Evolutionary conservation across 1,139 yeast species (phyloP).

Genomic region (Scheffersomyces stambukii): DNA sequence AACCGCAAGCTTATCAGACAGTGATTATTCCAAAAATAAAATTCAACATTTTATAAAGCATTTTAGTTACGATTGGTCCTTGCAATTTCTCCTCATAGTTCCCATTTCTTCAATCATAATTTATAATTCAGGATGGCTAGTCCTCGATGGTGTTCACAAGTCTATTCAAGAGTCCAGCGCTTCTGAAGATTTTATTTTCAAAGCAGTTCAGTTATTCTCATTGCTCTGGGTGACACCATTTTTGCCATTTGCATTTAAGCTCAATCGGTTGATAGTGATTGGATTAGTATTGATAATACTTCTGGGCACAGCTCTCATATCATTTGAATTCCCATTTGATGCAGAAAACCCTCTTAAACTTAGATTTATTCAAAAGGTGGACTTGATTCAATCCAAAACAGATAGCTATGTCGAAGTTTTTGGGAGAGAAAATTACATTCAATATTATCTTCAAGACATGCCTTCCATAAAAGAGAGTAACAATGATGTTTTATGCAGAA

Average conservation of each 20-base stretch:
- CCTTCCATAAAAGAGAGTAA: constrained; percentile 54
- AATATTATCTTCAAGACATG: constrained; percentile 45
- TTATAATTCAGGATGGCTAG: constrained; percentile 47
- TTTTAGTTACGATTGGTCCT: constrained; percentile 72
- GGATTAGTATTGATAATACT: constrained; percentile 26
- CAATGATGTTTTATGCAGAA: constrained; percentile 29
- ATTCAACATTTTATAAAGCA: constrained; percentile 24
- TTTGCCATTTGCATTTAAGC: constrained; percentile 68
- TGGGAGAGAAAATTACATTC: constrained; percentile 48
- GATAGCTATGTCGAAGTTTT: constrained; percentile 41
- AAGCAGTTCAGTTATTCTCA: constrained; percentile 31
- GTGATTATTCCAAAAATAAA: constrained; percentile 1
- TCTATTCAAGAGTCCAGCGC: constrained; percentile 61
- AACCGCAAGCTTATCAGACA: constrained; percentile 4
- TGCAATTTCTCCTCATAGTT: constrained; percentile 64
- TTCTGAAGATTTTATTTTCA: constrained; percentile 47
- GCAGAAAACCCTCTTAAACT: constrained; percentile 62
- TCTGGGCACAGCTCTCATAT: constrained; percentile 33
- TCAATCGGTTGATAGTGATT: constrained; percentile 50
- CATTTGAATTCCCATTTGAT: constrained; percentile 50
- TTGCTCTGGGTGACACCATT: constrained; percentile 50
- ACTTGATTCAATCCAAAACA: constrained; percentile 28
- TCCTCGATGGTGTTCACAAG: constrained; percentile 63
- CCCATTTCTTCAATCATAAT: constrained; percentile 59
- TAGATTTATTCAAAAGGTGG: constrained; percentile 58